These are phyloP conservation scores for Bipolaris bicolor DNA, from an alignment of 2,329 filamentous ascomycete species.

Conservation along the genomic window DNA sequence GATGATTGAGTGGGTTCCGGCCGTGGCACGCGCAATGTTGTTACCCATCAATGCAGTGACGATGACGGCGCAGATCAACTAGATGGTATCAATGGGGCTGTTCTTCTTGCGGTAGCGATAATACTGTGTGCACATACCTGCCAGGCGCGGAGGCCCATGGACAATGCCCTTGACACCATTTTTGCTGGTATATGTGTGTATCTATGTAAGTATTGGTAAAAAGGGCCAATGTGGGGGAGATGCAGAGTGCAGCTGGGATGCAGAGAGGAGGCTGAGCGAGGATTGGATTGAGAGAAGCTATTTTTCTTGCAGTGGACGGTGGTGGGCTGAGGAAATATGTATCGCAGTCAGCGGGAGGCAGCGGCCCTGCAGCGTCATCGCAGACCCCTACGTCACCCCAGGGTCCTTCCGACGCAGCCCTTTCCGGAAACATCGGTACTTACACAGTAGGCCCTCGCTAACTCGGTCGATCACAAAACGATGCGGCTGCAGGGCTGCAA, in stretches of 20 bases:
- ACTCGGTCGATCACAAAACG: slow-evolving; percentile 12
- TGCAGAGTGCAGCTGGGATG: slow-evolving; percentile 3
- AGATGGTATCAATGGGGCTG: slow-evolving; percentile 1
- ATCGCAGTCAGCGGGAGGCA: slow-evolving; percentile 26
- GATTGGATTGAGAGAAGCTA: neutral
- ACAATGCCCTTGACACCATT: slow-evolving; percentile 52
- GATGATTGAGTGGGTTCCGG: slow-evolving; percentile 64
- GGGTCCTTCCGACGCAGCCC: slow-evolving; percentile 14
- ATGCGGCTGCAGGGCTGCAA: neutral
- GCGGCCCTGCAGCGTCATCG: slow-evolving; percentile 32
- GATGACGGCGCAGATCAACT: slow-evolving; percentile 67
- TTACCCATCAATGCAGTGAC: slow-evolving; percentile 67
- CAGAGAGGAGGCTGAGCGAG: slow-evolving; percentile 9
- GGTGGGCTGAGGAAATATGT: slow-evolving; percentile 18
- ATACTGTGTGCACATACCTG: slow-evolving; percentile 42
- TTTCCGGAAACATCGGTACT: slow-evolving; percentile 19
- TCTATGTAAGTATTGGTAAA: slow-evolving; percentile 9
- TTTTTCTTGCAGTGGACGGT: neutral
- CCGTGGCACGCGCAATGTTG: slow-evolving; percentile 61
- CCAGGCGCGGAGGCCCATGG: slow-evolving; percentile 50
- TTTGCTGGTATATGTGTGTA: slow-evolving; percentile 19
- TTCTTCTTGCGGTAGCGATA: neutral
- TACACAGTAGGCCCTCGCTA: neutral
- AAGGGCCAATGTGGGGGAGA: slow-evolving; percentile 8
- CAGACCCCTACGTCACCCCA: slow-evolving; percentile 25